Conservation (phyloP, 208 protist genomes). For the Spongospora subterranea region DNA sequence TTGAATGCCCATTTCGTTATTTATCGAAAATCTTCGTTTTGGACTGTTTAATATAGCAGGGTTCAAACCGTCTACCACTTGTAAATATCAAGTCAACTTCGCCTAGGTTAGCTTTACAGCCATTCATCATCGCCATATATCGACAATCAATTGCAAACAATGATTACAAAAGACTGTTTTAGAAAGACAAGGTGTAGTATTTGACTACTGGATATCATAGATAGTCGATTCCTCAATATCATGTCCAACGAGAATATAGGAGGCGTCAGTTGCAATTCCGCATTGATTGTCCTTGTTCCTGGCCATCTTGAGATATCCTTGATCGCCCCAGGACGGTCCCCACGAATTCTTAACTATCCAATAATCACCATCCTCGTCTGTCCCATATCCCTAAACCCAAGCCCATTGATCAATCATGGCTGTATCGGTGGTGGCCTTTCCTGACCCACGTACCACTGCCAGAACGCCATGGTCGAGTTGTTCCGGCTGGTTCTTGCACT, state of each 20-base stretch:
- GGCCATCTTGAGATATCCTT: conserved; percentile 66
- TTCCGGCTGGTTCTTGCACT: neutral
- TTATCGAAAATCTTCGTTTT: too few species aligned
- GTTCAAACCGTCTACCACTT: too few species aligned
- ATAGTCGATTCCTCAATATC: too few species aligned
- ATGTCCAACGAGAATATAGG: conserved; percentile 24
- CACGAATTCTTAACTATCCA: conserved; percentile 73
- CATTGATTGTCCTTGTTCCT: conserved; percentile 68
- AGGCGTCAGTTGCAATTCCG: conserved; percentile 62
- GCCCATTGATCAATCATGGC: neutral
- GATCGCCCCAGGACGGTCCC: conserved; percentile 70
- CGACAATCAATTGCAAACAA: too few species aligned
- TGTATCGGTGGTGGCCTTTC: neutral
- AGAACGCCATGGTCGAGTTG: conserved; percentile 66
- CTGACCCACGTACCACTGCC: conserved; percentile 44
- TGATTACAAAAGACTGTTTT: too few species aligned
- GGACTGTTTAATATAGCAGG: too few species aligned
- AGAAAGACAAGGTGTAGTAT: too few species aligned
- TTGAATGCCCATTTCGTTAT: too few species aligned
- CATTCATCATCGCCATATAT: too few species aligned
- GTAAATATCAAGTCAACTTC: too few species aligned
- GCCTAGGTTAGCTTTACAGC: too few species aligned
- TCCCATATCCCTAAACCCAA: conserved; percentile 61
- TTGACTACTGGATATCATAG: too few species aligned
- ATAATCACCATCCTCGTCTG: conserved; percentile 50